Base-by-base conservation (phyloP, 176 grass and related monocot species). In the Triticum turgidum region DNA sequence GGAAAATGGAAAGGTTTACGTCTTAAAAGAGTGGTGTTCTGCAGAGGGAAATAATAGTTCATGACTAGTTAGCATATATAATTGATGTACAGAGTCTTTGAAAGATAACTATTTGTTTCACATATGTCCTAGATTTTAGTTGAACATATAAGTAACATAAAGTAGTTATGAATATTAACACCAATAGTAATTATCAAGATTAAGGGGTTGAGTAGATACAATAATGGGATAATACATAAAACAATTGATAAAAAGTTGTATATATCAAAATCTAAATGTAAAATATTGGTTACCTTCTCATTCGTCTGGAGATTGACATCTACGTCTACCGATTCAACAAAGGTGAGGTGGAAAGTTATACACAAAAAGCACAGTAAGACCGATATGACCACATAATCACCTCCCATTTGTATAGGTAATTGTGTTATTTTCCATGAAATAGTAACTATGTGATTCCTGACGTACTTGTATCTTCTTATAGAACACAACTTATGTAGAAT, bases 401-500 rank as follows among this genome's bases (percentile, higher is more conserved):
- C 13, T 27, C n/a, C 71, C 71, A 74, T 74, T 11, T 11, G 4
- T 49, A 12, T 49, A 25, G 5, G 12, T 13, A 25, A 47, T 11
- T 49, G 18, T 69, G 65, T 30, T 51, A 25, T 22, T 76, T 76
- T 24, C 7, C 18, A 17, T 0, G 8, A 30, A 51, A 41, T 17
- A 27, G 13, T 3, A 51, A 17, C 47, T 76, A 7, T 76, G 14
- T 30, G 73, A 18, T 51, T 76, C 24, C 1, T n/a, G 11, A 42
- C 20, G 6, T 73, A 25, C 11, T 74, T 75, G 6, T 72, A 73
- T 30, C 7, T 30, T 29, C 45, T 51, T 9, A 7, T 25, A 18
- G 42, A 76, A 76, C 44, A 76, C 24, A 30, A 76, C 54, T 58
- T 76, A 30, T 52, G 52, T 76, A 76, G 44, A 76, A 51, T 51